Evolutionary conservation across 2,329 filamentous ascomycete genomes (phyloP), one percentile per base, ranked within the genome.

Genomic region (Salinomyces thailandicus): DNA sequence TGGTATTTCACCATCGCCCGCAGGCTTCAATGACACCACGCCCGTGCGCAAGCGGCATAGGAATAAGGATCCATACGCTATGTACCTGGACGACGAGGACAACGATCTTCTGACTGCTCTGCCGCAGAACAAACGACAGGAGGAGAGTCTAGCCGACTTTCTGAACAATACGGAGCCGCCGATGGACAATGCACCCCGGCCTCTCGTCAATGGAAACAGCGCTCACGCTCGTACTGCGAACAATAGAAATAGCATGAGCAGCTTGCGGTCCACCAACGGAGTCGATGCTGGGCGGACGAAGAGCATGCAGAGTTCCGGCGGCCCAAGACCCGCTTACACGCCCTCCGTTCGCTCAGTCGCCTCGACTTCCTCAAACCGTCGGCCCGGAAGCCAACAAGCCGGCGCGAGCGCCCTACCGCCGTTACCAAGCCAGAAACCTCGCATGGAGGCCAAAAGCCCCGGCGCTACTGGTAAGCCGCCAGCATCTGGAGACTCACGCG

Each of bases 61-160:
- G 18, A 76, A 86, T 35, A 82, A 75, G 38, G 91, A 98, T 52
- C 91, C 89, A 0, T 96, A 96, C 48, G 85, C 86, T n/a, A 85
- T 96, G 45, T 87, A 95, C 53, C 67, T 60, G 4, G 59, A 61
- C 5, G 58, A 63, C 24, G 35, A 37, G 15, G 75, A 81, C 36
- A 78, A 78, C 4, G 71, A 75, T 11, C 56, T 71, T 14, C 58
- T 68, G 15, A 64, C 61, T 5, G 62, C 62, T 11, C 61, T 71
- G 37, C 65, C 67, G 2, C 49, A 38, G 24, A 59, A 58, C 12
- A 57, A 57, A 8, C 59, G 24, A 49, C 63, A 53, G 53, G 62
- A 81, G 52, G 79, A 86, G 59, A 81, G 75, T 44, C 58, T 87
- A 33, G 74, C 80, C 19, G 82, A 87, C 45, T 87, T 87, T 53